Base-by-base conservation (phyloP, 2,329 filamentous ascomycete genomes). In the Elsinoe australis region DNA sequence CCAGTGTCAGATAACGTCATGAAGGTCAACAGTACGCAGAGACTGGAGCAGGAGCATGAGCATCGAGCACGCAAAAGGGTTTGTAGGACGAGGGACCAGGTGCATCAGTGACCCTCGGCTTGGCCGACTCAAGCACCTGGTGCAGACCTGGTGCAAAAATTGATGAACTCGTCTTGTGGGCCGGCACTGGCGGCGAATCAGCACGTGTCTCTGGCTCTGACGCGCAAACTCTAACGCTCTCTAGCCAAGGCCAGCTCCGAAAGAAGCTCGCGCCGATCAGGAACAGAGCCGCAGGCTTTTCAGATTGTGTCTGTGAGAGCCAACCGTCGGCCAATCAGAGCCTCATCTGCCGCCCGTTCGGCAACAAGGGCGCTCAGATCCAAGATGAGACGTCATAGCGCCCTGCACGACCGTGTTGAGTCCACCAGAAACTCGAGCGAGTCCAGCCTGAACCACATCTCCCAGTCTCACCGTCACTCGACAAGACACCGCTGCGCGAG, bases 251-350 rank as follows among this genome's bases (percentile, higher is more conserved):
- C 6, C 26, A 12, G 26, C 6, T 32, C 39, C 39, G 39, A 44
- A 44, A 44, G 39, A 44, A 44, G 39, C 39, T 44, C 39, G 39
- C 28, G 39, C 15, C 28, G 39, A 44, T 44, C 39, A 44, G 39
- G 39, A 32, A 44, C 39, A 44, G 39, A 44, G 39, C 39, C 39
- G 39, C 39, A 32, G 28, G 7, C 17, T 44, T 44, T 32, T 29
- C 39, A 44, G 39, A 44, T 44, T 31, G 26, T 14, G 26, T 12
- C 6, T 29, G 7, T 29, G 26, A 29, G 7, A 29, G 12, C 26
- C 26, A 29, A 29, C n/a, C n/a, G n/a, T n/a, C n/a, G n/a, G n/a
- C 39, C 39, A 44, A 44, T 44, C 39, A 32, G n/a, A 32, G 7
- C n/a, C 8, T 24, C 39, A n/a, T 12, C n/a, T 9, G 14, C 39